Evolutionary conservation across 306 rosid species (phyloP).

Genomic region (Pterocarpus macrocarpus): DNA sequence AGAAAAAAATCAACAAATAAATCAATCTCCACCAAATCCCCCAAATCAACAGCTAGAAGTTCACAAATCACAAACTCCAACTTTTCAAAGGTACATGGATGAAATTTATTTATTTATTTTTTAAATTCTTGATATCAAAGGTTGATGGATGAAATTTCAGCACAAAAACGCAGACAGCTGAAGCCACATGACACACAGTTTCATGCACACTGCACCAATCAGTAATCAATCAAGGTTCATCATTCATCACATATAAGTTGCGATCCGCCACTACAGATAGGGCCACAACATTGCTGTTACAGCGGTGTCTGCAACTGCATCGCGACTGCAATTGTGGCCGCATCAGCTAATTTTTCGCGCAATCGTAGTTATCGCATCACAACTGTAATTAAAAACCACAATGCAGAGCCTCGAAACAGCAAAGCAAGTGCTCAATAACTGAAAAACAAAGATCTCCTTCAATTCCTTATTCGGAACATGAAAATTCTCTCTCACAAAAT

Average conservation of each 20-base stretch:
- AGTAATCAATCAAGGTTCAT: slow-evolving; percentile 14
- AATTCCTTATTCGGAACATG: slow-evolving; percentile 1
- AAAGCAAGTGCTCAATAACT: slow-evolving; percentile 11
- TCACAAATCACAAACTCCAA: slow-evolving; percentile 9
- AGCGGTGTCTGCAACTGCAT: not conserved
- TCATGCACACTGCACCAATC: slow-evolving; percentile 2
- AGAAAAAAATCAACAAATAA: not conserved
- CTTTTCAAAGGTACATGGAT: not conserved
- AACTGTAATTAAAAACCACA: not conserved
- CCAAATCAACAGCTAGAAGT: slow-evolving; percentile 13
- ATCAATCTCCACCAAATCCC: slow-evolving; percentile 30
- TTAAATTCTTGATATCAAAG: too few relatives aligned
- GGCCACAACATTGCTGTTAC: too few relatives aligned
- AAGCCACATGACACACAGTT: slow-evolving; percentile 31
- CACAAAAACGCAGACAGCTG: not conserved
- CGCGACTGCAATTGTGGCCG: not conserved
- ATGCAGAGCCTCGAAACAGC: slow-evolving; percentile 5
- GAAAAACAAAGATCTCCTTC: slow-evolving; percentile 9
- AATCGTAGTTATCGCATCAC: not conserved
- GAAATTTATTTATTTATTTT: not conserved
- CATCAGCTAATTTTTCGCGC: not conserved
- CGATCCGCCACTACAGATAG: not conserved
- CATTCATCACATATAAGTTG: slow-evolving; percentile 20
- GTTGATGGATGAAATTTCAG: not conserved
- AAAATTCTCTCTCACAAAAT: not conserved